phyloP scores from a whole-genome alignment of 1,139 yeast genomes.

The Lodderomyces margitis region DNA sequence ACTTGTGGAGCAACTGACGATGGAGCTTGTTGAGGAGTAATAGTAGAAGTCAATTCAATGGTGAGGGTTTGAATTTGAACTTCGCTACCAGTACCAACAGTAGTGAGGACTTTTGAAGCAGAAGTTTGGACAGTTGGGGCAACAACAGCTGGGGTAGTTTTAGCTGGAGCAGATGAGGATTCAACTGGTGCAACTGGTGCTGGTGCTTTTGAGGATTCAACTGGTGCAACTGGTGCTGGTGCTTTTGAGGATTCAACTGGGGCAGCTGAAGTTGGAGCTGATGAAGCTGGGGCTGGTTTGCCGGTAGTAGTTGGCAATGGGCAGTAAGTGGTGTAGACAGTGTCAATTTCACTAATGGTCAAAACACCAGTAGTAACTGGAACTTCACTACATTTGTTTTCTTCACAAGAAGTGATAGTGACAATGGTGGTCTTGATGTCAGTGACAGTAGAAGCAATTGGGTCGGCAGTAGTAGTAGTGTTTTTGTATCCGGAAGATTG shows the following conservation, averaged over 20 bases:
- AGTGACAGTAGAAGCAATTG: constrained; percentile 18
- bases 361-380: constrained; percentile 38
- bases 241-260: constrained; percentile 3
- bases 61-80: constrained; percentile 7
- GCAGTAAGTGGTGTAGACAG: constrained; percentile 34
- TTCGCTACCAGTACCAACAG: constrained; percentile 5
- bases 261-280: constrained; percentile 1
- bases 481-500: constrained; percentile 3
- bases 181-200: constrained; percentile 6
- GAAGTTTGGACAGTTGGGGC: constrained; percentile 4
- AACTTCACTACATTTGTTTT: constrained; percentile 29
- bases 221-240: constrained; percentile 6
- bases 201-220: constrained; percentile 2
- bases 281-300: constrained; percentile 5
- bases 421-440: constrained; percentile 26
- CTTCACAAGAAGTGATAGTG: constrained; percentile 49
- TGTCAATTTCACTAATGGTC: constrained; percentile 24
- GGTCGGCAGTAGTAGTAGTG: constrained; percentile 9
- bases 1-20: constrained; percentile 6
- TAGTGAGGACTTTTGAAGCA: neutral
- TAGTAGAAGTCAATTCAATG: constrained; percentile 12
- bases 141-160: constrained; percentile 2
- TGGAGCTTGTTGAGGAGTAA: constrained; percentile 9
- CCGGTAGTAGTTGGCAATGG: constrained; percentile 32
- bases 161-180: constrained; percentile 5